Evolutionary conservation across 495 filamentous ascomycete species (phyloP).

Genomic region (Hypoxylon perforatum): DNA sequence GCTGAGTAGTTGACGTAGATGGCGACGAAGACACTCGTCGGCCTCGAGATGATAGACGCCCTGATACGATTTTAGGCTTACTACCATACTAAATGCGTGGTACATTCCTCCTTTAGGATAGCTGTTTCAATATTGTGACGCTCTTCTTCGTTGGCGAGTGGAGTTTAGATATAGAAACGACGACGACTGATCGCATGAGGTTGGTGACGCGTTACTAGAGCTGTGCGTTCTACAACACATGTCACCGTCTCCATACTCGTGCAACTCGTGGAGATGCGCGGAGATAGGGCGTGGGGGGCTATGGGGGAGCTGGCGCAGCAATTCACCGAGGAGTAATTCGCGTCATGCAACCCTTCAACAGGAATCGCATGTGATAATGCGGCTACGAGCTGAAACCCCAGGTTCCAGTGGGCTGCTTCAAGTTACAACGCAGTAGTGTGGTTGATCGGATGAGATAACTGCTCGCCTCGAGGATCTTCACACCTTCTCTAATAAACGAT

Average conservation of each 20-base stretch:
- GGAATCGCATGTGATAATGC: neutral
- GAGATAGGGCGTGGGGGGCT: neutral
- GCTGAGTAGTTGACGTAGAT: neutral
- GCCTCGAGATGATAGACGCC: neutral
- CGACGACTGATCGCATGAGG: slow-evolving; percentile 14
- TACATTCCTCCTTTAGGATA: neutral
- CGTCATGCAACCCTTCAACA: slow-evolving; percentile 22
- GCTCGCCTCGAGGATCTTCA: neutral
- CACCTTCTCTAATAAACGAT: slow-evolving; percentile 10
- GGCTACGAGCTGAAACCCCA: slow-evolving; percentile 6
- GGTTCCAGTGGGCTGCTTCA: slow-evolving; percentile 4
- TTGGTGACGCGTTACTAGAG: slow-evolving; percentile 15
- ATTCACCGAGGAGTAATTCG: neutral
- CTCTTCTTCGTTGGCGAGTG: neutral
- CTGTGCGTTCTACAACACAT: neutral
- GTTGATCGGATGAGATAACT: slow-evolving; percentile 1
- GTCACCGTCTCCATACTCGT: neutral
- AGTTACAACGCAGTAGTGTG: neutral
- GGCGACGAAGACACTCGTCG: neutral
- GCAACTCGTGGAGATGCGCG: neutral
- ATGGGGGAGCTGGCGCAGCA: neutral
- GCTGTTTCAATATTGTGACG: slow-evolving; percentile 2
- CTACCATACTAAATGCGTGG: neutral
- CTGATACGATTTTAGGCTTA: neutral
- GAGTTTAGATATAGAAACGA: neutral